Percentiles rank a stretch among this genome's conserved stretches.
These are phyloP conservation scores for Aureobasidium sp. DNA, from an alignment of 2,329 filamentous ascomycete genomes.

Conservation along the genomic window DNA sequence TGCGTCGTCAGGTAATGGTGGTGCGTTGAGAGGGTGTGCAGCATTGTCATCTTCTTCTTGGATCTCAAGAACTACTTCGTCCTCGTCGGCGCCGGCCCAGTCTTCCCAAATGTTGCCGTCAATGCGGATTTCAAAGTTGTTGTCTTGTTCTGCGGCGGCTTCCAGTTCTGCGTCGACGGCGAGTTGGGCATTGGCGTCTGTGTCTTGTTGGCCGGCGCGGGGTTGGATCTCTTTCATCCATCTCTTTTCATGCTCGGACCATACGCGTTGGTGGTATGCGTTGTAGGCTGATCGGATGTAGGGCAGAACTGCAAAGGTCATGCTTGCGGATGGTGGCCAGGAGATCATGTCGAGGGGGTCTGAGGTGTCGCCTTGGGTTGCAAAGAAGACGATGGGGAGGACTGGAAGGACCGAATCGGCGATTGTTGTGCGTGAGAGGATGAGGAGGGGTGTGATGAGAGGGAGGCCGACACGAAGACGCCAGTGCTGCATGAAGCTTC, in stretches of 20 bases:
- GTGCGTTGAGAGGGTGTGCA: slow-evolving; percentile 20
- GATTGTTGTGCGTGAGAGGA: slow-evolving; percentile 59
- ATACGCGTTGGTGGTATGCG: slow-evolving; percentile 52
- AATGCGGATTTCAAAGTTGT: slow-evolving; percentile 31
- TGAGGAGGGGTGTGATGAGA: slow-evolving; percentile 59
- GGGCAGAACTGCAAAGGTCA: slow-evolving; percentile 59
- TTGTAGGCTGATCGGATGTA: slow-evolving; percentile 60
- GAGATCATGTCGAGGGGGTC: slow-evolving; percentile 47
- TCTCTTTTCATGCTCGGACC: slow-evolving; percentile 50
- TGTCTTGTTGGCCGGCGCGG: slow-evolving; percentile 32
- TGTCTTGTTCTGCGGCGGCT: slow-evolving; percentile 24
- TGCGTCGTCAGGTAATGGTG: slow-evolving; percentile 15
- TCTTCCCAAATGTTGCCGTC: slow-evolving; percentile 38
- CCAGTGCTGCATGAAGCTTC: slow-evolving; percentile 35
- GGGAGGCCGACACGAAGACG: slow-evolving; percentile 55
- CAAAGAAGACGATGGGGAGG: slow-evolving; percentile 56
- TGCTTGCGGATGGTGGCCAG: slow-evolving; percentile 60
- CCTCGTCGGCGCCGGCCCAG: slow-evolving; percentile 33
- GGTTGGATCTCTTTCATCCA: slow-evolving; percentile 60
- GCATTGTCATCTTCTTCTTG: slow-evolving; percentile 21
- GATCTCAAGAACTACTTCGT: slow-evolving; percentile 18
- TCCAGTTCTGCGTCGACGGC: slow-evolving; percentile 19
- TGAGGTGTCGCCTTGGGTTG: slow-evolving; percentile 42
- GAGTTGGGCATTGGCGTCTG: slow-evolving; percentile 16
- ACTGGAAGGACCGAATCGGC: slow-evolving; percentile 58